Evolutionary conservation across 371 early-diverging fungal species (phyloP).

Genomic region (Mortierella sp.): DNA sequence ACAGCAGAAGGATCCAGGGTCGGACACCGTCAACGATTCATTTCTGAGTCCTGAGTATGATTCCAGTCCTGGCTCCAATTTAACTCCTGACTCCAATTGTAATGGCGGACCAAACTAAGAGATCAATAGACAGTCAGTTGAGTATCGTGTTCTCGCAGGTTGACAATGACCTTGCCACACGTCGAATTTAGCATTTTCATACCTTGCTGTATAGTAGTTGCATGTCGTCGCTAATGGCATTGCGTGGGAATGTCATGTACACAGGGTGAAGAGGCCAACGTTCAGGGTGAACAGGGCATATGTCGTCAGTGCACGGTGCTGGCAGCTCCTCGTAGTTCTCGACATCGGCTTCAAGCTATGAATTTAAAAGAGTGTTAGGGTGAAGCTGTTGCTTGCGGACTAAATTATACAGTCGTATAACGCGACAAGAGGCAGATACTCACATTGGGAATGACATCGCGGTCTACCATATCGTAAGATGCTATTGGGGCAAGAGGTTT

Average conservation of each 20-base stretch:
- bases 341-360: background rate
- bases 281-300: constrained; percentile 24
- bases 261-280: constrained; percentile 8
- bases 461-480: background rate
- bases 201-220: background rate
- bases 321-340: constrained; percentile 32
- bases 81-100: background rate
- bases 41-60: background rate
- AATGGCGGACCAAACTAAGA: background rate
- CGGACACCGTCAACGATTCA: background rate
- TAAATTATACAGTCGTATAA: background rate
- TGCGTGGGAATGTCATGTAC: too few relatives aligned
- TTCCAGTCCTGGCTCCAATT: background rate
- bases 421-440: background rate
- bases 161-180: background rate
- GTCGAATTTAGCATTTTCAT: background rate
- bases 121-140: background rate
- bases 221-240: background rate
- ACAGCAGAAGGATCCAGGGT: constrained; percentile 23
- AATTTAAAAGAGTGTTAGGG: background rate
- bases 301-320: constrained; percentile 31
- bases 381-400: background rate
- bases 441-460: background rate
- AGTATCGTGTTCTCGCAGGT: background rate
- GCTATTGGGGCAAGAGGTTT: background rate